Evolutionary conservation across 768 basidiomycete genomes (phyloP).

Genomic region (Leccinum subgranulosum): DNA sequence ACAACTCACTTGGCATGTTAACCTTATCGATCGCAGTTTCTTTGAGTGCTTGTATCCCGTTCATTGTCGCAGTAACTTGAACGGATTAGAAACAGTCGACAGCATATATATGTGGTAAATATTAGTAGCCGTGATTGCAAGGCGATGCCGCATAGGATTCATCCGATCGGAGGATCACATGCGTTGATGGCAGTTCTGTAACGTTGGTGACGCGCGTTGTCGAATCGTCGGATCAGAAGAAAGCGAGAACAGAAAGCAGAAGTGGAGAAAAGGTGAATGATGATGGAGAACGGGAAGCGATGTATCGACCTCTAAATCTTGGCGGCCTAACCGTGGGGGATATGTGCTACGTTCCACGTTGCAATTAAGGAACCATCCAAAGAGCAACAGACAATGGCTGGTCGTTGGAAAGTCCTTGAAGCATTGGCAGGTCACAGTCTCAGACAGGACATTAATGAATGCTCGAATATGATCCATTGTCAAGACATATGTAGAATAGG

Average conservation of each 20-base stretch:
- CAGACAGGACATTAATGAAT: not conserved
- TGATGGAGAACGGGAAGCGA: not conserved
- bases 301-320: not conserved
- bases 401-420: not conserved
- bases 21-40: constrained; percentile 32
- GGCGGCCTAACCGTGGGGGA: too few relatives aligned
- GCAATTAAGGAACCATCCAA: not conserved
- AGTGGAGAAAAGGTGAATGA: not conserved
- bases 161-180: not conserved
- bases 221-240: not conserved
- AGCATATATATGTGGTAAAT: not conserved
- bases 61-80: constrained; percentile 26
- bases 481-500: constrained; percentile 15
- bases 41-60: constrained; percentile 32
- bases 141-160: not conserved
- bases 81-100: not conserved
- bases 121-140: not conserved
- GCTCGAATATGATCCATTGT: constrained; percentile 9
- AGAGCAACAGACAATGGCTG: not conserved
- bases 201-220: not conserved
- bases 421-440: not conserved
- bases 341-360: not conserved
- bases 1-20: constrained; percentile 33
- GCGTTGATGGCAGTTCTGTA: not conserved
- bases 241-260: not conserved